A percentile compares a stretch with the other conserved stretches of the same genome.
phyloP scores from a whole-genome alignment of 352 stramenopile genomes.

The Phytophthora cajani region DNA sequence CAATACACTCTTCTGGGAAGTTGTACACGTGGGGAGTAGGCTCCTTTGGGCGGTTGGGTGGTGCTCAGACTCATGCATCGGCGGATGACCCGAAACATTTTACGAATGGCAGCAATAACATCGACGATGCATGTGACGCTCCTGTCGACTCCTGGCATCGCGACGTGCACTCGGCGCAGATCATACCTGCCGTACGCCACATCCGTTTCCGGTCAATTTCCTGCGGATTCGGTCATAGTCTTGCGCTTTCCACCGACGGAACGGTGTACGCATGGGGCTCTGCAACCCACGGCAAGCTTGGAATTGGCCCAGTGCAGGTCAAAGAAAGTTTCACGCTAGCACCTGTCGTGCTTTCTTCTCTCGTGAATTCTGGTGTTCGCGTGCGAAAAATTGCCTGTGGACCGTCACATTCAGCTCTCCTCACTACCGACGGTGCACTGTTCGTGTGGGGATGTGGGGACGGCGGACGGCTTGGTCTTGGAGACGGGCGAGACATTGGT shows the following conservation, averaged over 20 bases:
- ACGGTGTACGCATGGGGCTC: constrained; percentile 83
- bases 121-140: constrained; percentile 1
- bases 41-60: constrained; percentile 69
- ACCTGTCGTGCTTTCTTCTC: constrained; percentile 52
- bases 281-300: constrained; percentile 75
- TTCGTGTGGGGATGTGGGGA: constrained; percentile 83
- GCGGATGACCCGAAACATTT: neutral
- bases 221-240: constrained; percentile 74
- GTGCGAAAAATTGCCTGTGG: constrained; percentile 79
- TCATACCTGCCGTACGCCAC: constrained; percentile 45
- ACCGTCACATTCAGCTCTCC: constrained; percentile 74
- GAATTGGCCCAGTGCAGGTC: constrained; percentile 49
- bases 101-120: constrained; percentile 13
- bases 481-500: constrained; percentile 66
- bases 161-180: constrained; percentile 55
- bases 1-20: constrained; percentile 69
- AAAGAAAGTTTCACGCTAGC: constrained; percentile 73
- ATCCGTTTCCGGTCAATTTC: constrained; percentile 64
- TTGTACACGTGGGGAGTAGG: constrained; percentile 78
- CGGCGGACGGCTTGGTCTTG: constrained; percentile 73
- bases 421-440: constrained; percentile 62
- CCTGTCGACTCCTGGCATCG: constrained; percentile 53
- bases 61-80: constrained; percentile 20
- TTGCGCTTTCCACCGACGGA: constrained; percentile 67
- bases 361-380: constrained; percentile 25